These are phyloP conservation scores for Aspergillus aculeatinus DNA, from an alignment of 2,329 filamentous ascomycete species.

Conservation along the genomic window DNA sequence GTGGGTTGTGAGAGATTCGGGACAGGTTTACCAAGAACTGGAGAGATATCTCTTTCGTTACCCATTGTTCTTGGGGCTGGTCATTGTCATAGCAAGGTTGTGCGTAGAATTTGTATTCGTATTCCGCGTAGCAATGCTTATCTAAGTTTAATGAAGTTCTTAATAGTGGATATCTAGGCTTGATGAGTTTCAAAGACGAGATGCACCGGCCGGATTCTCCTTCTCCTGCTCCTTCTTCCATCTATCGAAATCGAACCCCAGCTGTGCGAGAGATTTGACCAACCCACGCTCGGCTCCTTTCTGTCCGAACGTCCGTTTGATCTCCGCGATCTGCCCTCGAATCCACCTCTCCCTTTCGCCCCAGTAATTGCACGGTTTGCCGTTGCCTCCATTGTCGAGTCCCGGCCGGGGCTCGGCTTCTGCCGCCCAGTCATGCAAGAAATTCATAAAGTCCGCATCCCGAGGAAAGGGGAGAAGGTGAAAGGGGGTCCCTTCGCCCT, in stretches of 20 bases:
- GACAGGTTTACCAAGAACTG: neutral
- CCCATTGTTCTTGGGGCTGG: too few relatives aligned
- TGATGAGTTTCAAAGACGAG: neutral
- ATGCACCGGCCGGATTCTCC: slow-evolving; percentile 1
- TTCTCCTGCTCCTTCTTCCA: slow-evolving; percentile 28
- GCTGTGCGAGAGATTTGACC: slow-evolving; percentile 66
- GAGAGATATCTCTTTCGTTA: neutral
- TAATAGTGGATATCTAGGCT: too few relatives aligned
- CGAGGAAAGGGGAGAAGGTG: slow-evolving; percentile 54
- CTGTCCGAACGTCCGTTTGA: slow-evolving; percentile 70
- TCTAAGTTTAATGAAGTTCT: neutral
- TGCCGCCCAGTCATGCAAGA: slow-evolving; percentile 45
- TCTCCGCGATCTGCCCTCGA: slow-evolving; percentile 64
- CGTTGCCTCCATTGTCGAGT: slow-evolving; percentile 47
- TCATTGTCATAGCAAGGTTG: too few relatives aligned
- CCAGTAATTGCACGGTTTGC: slow-evolving; percentile 73
- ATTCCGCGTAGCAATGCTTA: neutral
- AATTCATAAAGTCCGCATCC: slow-evolving; percentile 49
- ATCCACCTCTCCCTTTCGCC: slow-evolving; percentile 69
- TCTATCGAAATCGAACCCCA: slow-evolving; percentile 65
- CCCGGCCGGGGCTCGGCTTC: slow-evolving; percentile 37
- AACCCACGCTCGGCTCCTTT: slow-evolving; percentile 57
- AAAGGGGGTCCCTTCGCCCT: slow-evolving; percentile 52
- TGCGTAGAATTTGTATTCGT: neutral
- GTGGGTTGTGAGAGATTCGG: too few relatives aligned